Base-by-base conservation (phyloP, 116 monocot genomes). In the Iris pallida region DNA sequence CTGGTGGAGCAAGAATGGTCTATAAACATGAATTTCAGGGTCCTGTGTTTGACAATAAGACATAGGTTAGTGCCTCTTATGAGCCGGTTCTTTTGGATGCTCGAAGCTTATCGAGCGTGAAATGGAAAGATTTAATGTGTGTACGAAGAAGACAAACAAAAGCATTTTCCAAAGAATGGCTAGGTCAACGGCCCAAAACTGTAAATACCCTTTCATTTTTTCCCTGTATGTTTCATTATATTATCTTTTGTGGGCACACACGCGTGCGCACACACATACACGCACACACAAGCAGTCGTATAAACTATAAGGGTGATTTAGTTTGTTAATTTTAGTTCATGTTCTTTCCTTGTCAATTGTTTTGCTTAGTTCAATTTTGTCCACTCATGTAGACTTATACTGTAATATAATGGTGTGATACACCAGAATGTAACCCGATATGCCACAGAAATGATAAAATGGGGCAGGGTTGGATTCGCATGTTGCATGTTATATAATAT, bases 81-180 rank as follows among this genome's bases (percentile, higher is more conserved):
- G 92, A 90, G 86, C 92, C 92, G 97, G 87, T 89, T 90, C 89
- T 97, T 30, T 92, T 97, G 92, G 97, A 97, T 82, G 97, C 97
- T 68, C 89, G 97, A 10, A 97, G 76, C 87, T 80, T 58, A 97
- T 97, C 78, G 97, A 97, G 63, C 84, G 89, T 57, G 92, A 97
- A 72, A 97, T 97, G 97, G 97, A 97, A 80, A 82, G 97, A 20
- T 97, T 97, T 71, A 97, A 97, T 79, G 78, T 97, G 16, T 97
- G 97, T 71, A 92, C 92, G 78, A 97, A 97, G 73, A 92, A 97
- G 69, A 97, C 97, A 97, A 80, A 97, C 97, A 69, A 97, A 97
- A 81, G 97, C 97, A 60, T 97, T 97, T 61, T 97, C 97, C 41
- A 97, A 97, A 72, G 97, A 97, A 79, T 92, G 97, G 5, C 78